These are phyloP conservation scores for Huntiella abstrusa DNA, from an alignment of 2,329 filamentous ascomycete genomes.

Conservation along the genomic window DNA sequence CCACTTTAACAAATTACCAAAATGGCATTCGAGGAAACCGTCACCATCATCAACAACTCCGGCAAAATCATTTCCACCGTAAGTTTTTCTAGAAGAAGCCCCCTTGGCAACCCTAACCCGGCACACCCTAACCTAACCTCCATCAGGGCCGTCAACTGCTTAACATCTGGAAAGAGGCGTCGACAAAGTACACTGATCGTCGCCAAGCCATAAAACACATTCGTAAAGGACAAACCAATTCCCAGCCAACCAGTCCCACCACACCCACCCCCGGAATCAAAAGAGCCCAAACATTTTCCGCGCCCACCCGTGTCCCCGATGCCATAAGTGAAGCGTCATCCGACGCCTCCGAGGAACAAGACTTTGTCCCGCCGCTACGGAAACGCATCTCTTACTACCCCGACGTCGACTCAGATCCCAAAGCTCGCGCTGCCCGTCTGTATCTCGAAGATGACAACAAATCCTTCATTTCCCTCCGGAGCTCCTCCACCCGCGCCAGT, in stretches of 20 bases:
- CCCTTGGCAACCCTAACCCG: not conserved
- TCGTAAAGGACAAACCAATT: conserved; percentile 34
- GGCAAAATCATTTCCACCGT: conserved; percentile 83
- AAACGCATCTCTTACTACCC: conserved; percentile 13
- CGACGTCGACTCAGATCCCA: conserved; percentile 16
- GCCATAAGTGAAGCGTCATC: conserved; percentile 11
- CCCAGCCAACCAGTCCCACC: conserved; percentile 13
- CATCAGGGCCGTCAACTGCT: conserved; percentile 71
- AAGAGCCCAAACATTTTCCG: conserved; percentile 14
- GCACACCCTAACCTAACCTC: conserved; percentile 1
- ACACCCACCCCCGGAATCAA: conserved; percentile 10
- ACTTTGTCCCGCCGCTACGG: conserved; percentile 12
- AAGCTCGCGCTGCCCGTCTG: conserved; percentile 6
- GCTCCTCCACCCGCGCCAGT: conserved; percentile 8
- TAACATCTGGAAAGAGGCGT: conserved; percentile 81
- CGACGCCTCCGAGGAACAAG: conserved; percentile 10
- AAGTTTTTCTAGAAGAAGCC: conserved; percentile 19
- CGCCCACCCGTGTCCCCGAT: conserved; percentile 9
- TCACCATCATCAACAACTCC: conserved; percentile 78
- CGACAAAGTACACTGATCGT: conserved; percentile 69
- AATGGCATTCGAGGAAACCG: conserved; percentile 44
- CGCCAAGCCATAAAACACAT: conserved; percentile 65
- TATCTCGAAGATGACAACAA: conserved; percentile 21
- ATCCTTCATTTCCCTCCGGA: conserved; percentile 21
- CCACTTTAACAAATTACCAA: not conserved